phyloP scores from a whole-genome alignment of 2,329 filamentous ascomycete genomes.

The Geoglossum cookeanum region DNA sequence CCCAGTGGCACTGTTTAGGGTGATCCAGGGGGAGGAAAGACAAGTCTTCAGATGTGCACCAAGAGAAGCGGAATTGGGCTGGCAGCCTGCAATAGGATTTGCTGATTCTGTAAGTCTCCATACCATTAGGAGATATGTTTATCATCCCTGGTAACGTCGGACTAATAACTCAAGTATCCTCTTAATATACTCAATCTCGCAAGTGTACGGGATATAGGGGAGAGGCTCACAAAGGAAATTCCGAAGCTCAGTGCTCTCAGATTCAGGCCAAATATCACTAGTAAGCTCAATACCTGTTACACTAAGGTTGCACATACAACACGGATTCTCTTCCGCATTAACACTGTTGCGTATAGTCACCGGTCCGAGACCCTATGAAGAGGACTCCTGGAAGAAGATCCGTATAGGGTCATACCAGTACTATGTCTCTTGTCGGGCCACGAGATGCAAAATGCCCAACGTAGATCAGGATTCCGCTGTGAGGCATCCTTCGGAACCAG shows the following conservation, averaged over 20 bases:
- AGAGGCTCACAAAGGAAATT: slow-evolving; percentile 32
- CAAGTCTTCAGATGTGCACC: slow-evolving; percentile 44
- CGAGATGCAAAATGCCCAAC: slow-evolving; percentile 53
- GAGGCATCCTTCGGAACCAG: slow-evolving; percentile 35
- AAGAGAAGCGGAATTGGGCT: slow-evolving; percentile 35
- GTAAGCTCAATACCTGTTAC: slow-evolving; percentile 20
- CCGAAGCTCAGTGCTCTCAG: slow-evolving; percentile 39
- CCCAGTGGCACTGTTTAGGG: slow-evolving; percentile 47
- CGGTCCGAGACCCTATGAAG: slow-evolving; percentile 43
- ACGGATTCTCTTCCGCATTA: not conserved
- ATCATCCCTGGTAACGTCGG: not conserved
- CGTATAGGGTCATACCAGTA: slow-evolving; percentile 31
- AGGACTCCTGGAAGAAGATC: slow-evolving; percentile 50
- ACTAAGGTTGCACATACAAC: not conserved
- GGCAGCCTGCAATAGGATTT: slow-evolving; percentile 47
- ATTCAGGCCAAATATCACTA: slow-evolving; percentile 55
- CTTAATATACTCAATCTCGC: slow-evolving; percentile 47
- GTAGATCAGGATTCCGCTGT: slow-evolving; percentile 43
- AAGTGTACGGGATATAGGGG: slow-evolving; percentile 42
- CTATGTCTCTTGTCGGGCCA: slow-evolving; percentile 42
- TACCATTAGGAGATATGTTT: not conserved
- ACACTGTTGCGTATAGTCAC: slow-evolving; percentile 27
- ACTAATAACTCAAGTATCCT: slow-evolving; percentile 35
- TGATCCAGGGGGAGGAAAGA: slow-evolving; percentile 37
- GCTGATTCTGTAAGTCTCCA: slow-evolving; percentile 43